Conservation (phyloP, 129 eudicot genomes). For the Glebionis coronaria region DNA sequence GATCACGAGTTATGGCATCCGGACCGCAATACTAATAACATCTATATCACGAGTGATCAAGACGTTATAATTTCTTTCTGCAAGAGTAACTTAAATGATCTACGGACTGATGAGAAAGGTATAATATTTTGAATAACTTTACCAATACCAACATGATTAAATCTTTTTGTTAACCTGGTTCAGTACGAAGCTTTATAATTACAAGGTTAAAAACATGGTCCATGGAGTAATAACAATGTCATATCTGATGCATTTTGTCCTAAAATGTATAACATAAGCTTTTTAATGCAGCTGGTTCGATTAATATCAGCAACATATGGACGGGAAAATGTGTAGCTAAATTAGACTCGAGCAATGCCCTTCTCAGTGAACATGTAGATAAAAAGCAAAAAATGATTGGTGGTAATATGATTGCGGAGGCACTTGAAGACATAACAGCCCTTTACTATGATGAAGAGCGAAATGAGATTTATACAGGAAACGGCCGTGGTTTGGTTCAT, state of each 20-base stretch:
- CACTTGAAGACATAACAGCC: slow-evolving; percentile 42
- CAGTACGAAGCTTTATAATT: too few relatives aligned
- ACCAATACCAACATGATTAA: too few relatives aligned
- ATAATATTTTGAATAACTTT: not conserved
- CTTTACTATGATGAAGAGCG: slow-evolving; percentile 48
- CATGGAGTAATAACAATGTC: too few relatives aligned
- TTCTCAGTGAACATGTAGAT: slow-evolving; percentile 1
- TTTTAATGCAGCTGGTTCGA: slow-evolving; percentile 42
- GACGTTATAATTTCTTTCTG: slow-evolving; percentile 53
- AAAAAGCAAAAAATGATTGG: slow-evolving; percentile 17
- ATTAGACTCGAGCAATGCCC: slow-evolving; percentile 32
- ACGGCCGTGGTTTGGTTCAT: slow-evolving; percentile 44
- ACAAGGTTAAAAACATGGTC: too few relatives aligned
- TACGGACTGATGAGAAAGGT: slow-evolving; percentile 34
- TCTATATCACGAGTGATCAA: slow-evolving; percentile 48
- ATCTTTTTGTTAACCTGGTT: too few relatives aligned
- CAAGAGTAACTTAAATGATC: slow-evolving; percentile 40
- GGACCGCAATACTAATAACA: slow-evolving; percentile 54
- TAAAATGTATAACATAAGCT: not conserved
- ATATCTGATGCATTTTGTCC: not conserved
- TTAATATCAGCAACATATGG: slow-evolving; percentile 35
- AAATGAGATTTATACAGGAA: slow-evolving; percentile 44
- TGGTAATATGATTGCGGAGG: slow-evolving; percentile 36
- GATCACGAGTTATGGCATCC: slow-evolving; percentile 52
- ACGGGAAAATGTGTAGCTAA: slow-evolving; percentile 45